Percentiles rank a stretch among this genome's conserved stretches.
Evolutionary conservation across 2,329 filamentous ascomycete genomes (phyloP).

Genomic region (Diplodia seriata): DNA sequence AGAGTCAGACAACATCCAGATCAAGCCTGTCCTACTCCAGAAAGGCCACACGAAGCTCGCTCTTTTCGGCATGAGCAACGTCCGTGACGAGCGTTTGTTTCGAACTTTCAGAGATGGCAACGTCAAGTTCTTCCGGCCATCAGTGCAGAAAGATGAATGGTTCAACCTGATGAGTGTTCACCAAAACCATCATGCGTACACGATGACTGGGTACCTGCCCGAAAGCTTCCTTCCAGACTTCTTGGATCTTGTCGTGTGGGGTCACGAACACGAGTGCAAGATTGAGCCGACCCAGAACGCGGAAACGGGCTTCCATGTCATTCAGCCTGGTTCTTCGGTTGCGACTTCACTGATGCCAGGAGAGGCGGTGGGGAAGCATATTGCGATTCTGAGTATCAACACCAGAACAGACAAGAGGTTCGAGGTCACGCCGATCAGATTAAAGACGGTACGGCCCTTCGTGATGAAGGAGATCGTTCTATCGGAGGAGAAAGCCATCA

Average conservation of each 20-base stretch:
- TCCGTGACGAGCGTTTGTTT: slow-evolving; percentile 92
- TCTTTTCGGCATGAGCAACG: slow-evolving; percentile 92
- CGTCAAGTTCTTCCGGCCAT: slow-evolving; percentile 90
- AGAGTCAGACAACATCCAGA: slow-evolving; percentile 89
- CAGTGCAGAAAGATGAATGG: slow-evolving; percentile 83
- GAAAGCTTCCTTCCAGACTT: slow-evolving; percentile 93
- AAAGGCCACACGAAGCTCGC: slow-evolving; percentile 94
- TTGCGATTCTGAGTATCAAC: slow-evolving; percentile 82
- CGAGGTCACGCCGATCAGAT: slow-evolving; percentile 76
- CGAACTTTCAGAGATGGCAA: slow-evolving; percentile 91
- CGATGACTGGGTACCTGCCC: slow-evolving; percentile 89
- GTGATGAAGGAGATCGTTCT: slow-evolving; percentile 83
- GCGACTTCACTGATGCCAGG: slow-evolving; percentile 90
- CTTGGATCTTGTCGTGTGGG: slow-evolving; percentile 92
- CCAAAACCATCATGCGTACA: slow-evolving; percentile 94
- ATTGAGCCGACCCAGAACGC: slow-evolving; percentile 85
- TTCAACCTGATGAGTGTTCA: slow-evolving; percentile 96
- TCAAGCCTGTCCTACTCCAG: slow-evolving; percentile 90
- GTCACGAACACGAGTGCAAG: slow-evolving; percentile 94
- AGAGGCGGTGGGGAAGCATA: slow-evolving; percentile 89
- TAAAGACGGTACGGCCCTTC: slow-evolving; percentile 91
- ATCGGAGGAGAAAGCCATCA: slow-evolving; percentile 76
- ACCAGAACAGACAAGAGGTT: slow-evolving; percentile 85
- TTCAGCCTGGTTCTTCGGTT: slow-evolving; percentile 96
- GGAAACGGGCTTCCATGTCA: slow-evolving; percentile 91